Evolutionary conservation across 768 basidiomycete species (phyloP), one percentile per base, ranked within the genome.

Genomic region (Mycena chlorophos): DNA sequence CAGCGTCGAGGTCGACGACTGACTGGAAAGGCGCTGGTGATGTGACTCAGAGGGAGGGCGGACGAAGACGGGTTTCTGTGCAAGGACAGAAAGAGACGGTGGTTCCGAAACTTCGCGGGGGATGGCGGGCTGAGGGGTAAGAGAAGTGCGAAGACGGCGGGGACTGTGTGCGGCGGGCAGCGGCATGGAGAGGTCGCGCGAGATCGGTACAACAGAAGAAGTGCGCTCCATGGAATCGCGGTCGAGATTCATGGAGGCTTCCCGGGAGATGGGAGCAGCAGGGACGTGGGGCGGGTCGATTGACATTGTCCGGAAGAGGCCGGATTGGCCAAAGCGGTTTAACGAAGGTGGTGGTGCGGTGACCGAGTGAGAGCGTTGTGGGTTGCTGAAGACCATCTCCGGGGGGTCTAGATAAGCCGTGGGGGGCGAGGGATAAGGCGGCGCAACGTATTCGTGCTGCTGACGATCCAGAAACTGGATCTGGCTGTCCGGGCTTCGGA

Each of bases 51-150:
- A 65, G 4, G 88, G 87, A 0, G 84, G 79, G 60, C 80, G 87
- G 14, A 91, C 79, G 64, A 90, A 91, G 53, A 80, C 75, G 20
- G 89, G 89, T 63, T 87, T 85, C 26, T 82, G 78, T 56, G 78
- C 75, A 37, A 91, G 78, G 50, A 80, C 59, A 26, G 78, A 77
- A 27, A 91, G 69, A 4, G 87, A 78, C 25, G 89, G 89, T 5
- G 89, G 89, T 60, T 89, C 88, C 20, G 87, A 86, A 29, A 71
- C 68, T 58, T 86, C 81, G 62, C 85, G 73, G 54, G 71, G 72
- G 17, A 72, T 71, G 19, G 73, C 67, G 6, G 86, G 86, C 64
- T 86, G 86, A 6, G 89, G 89, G 5, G 88, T 89, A 56, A 88
- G 73, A 10, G 87, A 86, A 20, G 82, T 77, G 60, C 87, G 84